Evolutionary conservation across 164 flowering plant species (phyloP), one percentile per base, ranked within the genome.

Genomic region (Liquidambar formosana): DNA sequence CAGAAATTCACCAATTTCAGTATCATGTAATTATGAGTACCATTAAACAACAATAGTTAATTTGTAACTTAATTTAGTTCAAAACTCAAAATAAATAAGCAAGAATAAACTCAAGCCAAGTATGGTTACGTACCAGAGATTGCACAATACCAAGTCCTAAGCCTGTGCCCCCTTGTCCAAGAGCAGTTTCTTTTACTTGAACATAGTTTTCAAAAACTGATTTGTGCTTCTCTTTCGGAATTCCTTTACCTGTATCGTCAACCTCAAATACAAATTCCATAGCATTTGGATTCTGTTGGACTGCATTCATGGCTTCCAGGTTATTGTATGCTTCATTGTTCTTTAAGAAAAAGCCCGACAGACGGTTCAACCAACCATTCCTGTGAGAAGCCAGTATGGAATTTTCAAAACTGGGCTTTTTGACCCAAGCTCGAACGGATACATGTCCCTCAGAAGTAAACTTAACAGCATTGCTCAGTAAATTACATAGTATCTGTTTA

Each of bases 121-220:
- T 33, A 6, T 33, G 41, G 41, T 23, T 22, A 70, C 77, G 28
- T 83, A 89, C 97, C 90, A 91, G 64, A 6, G 97, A 88, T 58
- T 87, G 94, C 54, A 92, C 97, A 61, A 92, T 95, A 18, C 94
- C 94, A 51, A 93, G 96, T 51, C 99, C 99, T 60, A 95, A 80
- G 26, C 96, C 99, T 19, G 91, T 85, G 48, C 99, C 97, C 73
- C 76, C 87, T 63, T 78, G 75, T 26, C 72, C 88, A 68, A 57
- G 66, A 23, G 77, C 81, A 13, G 80, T 79, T 64, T 89, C 99
- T 66, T 86, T 89, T 13, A 93, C 96, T 72, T 95, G 99, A 70
- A 86, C 89, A 83, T 75, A 95, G 65, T 95, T 87, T 66, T 93
- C 97, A 73, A 95, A 93, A 0, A 93, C 87, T 1, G 84, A 79